A percentile compares a stretch with the other conserved stretches of the same genome.
These are phyloP conservation scores for Dicorynia guianensis DNA, from an alignment of 306 rosid genomes.

Conservation along the genomic window DNA sequence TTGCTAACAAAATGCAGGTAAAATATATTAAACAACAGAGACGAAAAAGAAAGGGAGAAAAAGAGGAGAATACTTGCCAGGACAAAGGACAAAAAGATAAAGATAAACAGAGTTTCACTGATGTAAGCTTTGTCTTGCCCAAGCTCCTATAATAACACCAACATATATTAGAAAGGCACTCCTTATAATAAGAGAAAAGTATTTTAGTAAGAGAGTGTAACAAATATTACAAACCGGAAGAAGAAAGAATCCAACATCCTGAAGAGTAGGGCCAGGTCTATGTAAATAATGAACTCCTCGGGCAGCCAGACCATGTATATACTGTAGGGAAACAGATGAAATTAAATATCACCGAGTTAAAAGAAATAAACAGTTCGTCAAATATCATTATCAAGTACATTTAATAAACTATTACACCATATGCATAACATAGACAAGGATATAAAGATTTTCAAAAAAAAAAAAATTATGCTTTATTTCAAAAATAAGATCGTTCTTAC, in stretches of 20 bases:
- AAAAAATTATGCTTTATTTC: not conserved
- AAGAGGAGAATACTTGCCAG: slow-evolving; percentile 62
- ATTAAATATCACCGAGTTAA: slow-evolving; percentile 26
- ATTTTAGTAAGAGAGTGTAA: not conserved
- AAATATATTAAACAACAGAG: not conserved
- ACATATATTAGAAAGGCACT: slow-evolving; percentile 36
- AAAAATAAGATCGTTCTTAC: slow-evolving; percentile 15
- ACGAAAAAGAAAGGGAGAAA: not conserved
- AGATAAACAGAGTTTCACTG: slow-evolving; percentile 85
- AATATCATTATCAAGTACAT: slow-evolving; percentile 17
- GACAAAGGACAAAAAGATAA: slow-evolving; percentile 81
- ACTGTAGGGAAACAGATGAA: slow-evolving; percentile 59
- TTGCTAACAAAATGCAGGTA: not conserved
- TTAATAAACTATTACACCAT: not conserved
- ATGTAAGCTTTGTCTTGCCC: slow-evolving; percentile 86
- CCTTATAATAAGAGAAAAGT: not conserved
- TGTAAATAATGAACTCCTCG: slow-evolving; percentile 95
- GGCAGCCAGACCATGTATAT: slow-evolving; percentile 96
- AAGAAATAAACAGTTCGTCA: slow-evolving; percentile 15
- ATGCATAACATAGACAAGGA: slow-evolving; percentile 1
- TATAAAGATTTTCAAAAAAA: not conserved
- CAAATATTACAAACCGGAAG: slow-evolving; percentile 71
- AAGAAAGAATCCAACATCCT: slow-evolving; percentile 85
- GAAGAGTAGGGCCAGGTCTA: slow-evolving; percentile 89
- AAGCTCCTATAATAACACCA: slow-evolving; percentile 69